phyloP scores from a whole-genome alignment of 768 basidiomycete genomes.

The Boletus subparvulus region DNA sequence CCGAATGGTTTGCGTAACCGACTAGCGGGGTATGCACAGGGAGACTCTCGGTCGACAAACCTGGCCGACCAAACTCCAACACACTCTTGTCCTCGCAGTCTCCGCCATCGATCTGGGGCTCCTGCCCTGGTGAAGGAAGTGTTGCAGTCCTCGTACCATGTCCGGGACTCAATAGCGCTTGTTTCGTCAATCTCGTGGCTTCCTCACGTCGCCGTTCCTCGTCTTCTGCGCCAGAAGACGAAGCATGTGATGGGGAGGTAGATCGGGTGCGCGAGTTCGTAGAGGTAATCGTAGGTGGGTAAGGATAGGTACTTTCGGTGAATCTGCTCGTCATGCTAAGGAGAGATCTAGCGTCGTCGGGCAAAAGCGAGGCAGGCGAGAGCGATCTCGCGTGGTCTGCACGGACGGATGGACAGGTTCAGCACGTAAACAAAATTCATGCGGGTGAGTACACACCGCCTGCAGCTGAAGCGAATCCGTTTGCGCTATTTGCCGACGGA shows the following conservation, averaged over 20 bases:
- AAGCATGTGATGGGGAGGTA: conserved; percentile 15
- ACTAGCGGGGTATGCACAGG: conserved; percentile 25
- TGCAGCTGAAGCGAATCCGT: conserved; percentile 10
- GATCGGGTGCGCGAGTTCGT: conserved; percentile 20
- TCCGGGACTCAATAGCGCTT: conserved; percentile 22
- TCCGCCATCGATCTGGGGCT: conserved; percentile 4
- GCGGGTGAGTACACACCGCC: conserved; percentile 23
- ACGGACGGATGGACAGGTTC: conserved; percentile 3
- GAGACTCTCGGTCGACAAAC: conserved; percentile 71
- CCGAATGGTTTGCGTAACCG: background rate
- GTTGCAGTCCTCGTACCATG: conserved; percentile 32
- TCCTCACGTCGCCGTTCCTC: conserved; percentile 27
- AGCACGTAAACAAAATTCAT: conserved; percentile 8
- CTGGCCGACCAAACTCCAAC: conserved; percentile 71
- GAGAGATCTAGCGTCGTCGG: conserved; percentile 29
- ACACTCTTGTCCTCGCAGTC: conserved; percentile 69
- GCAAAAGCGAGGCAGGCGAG: conserved; percentile 17
- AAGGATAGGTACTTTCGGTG: conserved; percentile 30
- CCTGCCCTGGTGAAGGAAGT: conserved; percentile 27
- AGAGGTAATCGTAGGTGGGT: conserved; percentile 20
- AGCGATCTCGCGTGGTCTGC: conserved; percentile 18
- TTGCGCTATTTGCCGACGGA: conserved; percentile 2
- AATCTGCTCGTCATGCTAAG: conserved; percentile 29
- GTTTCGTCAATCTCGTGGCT: conserved; percentile 19
- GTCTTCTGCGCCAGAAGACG: conserved; percentile 21